These are phyloP conservation scores for Colletotrichum musicola DNA, from an alignment of 2,329 filamentous ascomycete genomes.

Conservation along the genomic window DNA sequence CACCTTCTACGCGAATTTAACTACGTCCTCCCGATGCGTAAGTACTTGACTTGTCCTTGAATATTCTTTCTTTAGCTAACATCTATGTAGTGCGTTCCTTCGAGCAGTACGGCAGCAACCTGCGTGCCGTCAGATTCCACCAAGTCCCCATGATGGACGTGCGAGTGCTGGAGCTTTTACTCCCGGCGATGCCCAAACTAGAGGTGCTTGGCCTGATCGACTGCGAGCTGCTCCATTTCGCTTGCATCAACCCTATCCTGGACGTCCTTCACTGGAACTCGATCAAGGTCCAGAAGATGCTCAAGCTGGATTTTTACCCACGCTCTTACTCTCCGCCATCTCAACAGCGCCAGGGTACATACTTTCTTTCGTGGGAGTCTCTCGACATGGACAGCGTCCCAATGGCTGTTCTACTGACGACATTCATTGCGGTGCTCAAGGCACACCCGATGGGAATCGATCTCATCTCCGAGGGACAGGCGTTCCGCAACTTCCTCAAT, in stretches of 20 bases:
- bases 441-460: slow-evolving; percentile 30
- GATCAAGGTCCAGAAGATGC: slow-evolving; percentile 37
- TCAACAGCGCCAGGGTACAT: slow-evolving; percentile 14
- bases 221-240: slow-evolving; percentile 48
- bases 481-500: slow-evolving; percentile 28
- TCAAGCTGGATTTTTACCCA: slow-evolving; percentile 32
- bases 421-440: slow-evolving; percentile 32
- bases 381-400: background rate
- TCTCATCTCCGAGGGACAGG: slow-evolving; percentile 1
- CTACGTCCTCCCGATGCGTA: slow-evolving; percentile 21
- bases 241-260: slow-evolving; percentile 40
- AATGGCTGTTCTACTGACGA: slow-evolving; percentile 7
- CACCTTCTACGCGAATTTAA: slow-evolving; percentile 15
- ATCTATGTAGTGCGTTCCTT: slow-evolving; percentile 24
- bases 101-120: slow-evolving; percentile 23
- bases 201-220: slow-evolving; percentile 44
- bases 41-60: background rate
- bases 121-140: slow-evolving; percentile 44
- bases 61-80: slow-evolving; percentile 1
- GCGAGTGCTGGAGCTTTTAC: slow-evolving; percentile 37
- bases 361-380: slow-evolving; percentile 27
- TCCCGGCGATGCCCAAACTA: slow-evolving; percentile 41
- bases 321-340: slow-evolving; percentile 1
- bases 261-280: slow-evolving; percentile 40
- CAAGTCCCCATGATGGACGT: slow-evolving; percentile 43